Percentiles rank a stretch among this genome's conserved stretches.
Evolutionary conservation across 306 rosid species (phyloP).

Genomic region (Dryas drummondii): DNA sequence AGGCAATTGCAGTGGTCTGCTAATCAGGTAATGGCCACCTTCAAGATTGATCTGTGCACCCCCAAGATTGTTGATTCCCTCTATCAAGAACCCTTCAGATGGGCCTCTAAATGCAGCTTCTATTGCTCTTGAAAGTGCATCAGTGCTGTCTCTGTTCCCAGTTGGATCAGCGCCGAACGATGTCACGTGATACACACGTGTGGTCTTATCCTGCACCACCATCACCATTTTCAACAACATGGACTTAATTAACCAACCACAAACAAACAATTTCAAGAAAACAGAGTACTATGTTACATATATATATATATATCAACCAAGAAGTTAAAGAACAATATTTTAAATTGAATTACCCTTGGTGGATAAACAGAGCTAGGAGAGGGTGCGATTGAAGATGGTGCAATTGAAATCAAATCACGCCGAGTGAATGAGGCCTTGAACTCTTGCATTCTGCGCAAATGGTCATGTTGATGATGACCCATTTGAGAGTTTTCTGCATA

Average conservation of each 20-base stretch:
- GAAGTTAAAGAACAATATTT: background rate
- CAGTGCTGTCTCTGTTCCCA: slow-evolving; percentile 71
- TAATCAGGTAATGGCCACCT: slow-evolving; percentile 75
- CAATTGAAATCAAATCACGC: slow-evolving; percentile 38
- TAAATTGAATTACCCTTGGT: slow-evolving; percentile 29
- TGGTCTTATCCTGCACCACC: slow-evolving; percentile 44
- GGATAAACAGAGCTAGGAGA: slow-evolving; percentile 31
- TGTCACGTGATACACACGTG: slow-evolving; percentile 57
- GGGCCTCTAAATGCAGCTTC: slow-evolving; percentile 50
- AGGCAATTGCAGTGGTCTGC: slow-evolving; percentile 56
- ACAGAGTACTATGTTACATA: background rate
- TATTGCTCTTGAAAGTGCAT: slow-evolving; percentile 59
- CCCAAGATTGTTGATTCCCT: slow-evolving; percentile 68
- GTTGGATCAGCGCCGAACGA: slow-evolving; percentile 87
- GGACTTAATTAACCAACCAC: background rate
- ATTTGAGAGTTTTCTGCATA: slow-evolving; percentile 25
- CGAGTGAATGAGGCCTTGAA: slow-evolving; percentile 40
- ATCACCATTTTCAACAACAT: slow-evolving; percentile 1
- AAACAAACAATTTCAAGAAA: background rate
- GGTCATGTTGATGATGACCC: slow-evolving; percentile 12
- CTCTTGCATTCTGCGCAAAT: slow-evolving; percentile 37
- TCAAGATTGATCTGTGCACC: slow-evolving; percentile 69
- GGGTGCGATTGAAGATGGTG: slow-evolving; percentile 31
- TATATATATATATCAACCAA: background rate
- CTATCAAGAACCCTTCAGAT: slow-evolving; percentile 47